Base-by-base conservation (phyloP, 179 eudicot species). In the Carnegiea gigantea region DNA sequence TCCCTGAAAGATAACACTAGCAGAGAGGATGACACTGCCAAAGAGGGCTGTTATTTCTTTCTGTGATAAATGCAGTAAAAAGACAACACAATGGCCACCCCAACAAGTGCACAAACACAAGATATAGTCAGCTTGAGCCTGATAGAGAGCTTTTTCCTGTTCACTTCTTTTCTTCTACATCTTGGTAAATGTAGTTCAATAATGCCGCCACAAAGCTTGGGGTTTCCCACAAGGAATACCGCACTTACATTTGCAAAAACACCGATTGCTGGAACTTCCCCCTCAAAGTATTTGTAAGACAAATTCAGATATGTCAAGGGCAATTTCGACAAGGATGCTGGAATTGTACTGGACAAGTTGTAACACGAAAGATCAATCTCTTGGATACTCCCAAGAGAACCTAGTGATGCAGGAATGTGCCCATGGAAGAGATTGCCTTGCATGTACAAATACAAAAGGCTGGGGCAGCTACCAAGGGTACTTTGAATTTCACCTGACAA, bases 391-490 rank as follows among this genome's bases (percentile, higher is more conserved):
- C 26, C 40, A 43, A 86, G 54, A 20, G 75, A 70, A 36, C 68
- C 10, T 9, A 84, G 82, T 38, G 87, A 79, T 21, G 82, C 28
- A 24, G 85, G 85, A 84, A 84, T 76, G 13, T 49, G 17, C 14
- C 87, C 89, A 40, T 70, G 65, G 51, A 86, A 86, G 18, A 77
- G 9, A 46, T 86, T 86, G 3, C 8, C 8, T 24, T 33, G 71
- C 86, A 83, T 30, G 1, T 24, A 0, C 6, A 87, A 26, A 9
- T 2, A 11, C 20, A 1, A 12, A 18, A 83, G 80, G 33, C 20
- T 48, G 5, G 57, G 23, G 15, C 87, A 82, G 20, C 54, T 51
- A 1, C 79, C 77, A 0, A 83, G 57, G n/a, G 38, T 57, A 17
- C 44, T 59, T 51, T 85, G 86, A 28, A 86, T 67, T 49, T 71